Evolutionary conservation across 257 asterid species (phyloP).

Genomic region (Penstemon davidsonii): DNA sequence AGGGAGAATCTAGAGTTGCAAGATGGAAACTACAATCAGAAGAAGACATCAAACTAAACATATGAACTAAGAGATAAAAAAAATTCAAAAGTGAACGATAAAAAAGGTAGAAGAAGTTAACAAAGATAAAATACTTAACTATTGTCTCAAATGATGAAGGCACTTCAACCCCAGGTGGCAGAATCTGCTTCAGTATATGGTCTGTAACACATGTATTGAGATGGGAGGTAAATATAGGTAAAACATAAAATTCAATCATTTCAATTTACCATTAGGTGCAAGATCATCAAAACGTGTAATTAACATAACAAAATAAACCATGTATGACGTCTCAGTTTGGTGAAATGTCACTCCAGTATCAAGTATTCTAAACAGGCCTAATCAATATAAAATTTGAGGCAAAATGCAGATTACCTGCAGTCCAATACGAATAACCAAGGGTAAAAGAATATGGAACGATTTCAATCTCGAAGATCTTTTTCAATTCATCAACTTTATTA

Average conservation of each 20-base stretch:
- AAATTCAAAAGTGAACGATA: neutral
- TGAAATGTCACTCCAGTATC: no score
- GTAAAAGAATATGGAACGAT: slow-evolving; percentile 71
- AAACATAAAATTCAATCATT: slow-evolving; percentile 5
- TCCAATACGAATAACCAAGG: slow-evolving; percentile 89
- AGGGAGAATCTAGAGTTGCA: neutral
- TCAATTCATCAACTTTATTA: slow-evolving; percentile 66
- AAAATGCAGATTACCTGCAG: slow-evolving; percentile 57
- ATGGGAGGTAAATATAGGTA: slow-evolving; percentile 17
- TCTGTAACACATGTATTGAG: slow-evolving; percentile 49
- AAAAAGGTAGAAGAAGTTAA: neutral
- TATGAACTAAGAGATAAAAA: neutral
- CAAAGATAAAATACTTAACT: slow-evolving; percentile 66
- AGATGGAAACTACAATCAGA: slow-evolving; percentile 21
- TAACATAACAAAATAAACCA: neutral
- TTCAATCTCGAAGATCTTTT: slow-evolving; percentile 62
- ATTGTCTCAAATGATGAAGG: slow-evolving; percentile 98
- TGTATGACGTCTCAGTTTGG: no score
- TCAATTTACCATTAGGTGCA: neutral
- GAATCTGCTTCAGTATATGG: slow-evolving; percentile 81
- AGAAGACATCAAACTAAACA: neutral
- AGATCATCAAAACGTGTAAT: neutral
- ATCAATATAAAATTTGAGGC: neutral
- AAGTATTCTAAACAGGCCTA: no score
- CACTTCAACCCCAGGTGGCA: slow-evolving; percentile 76